These are phyloP conservation scores for Beauveria pseudobassiana DNA, from an alignment of 2,329 filamentous ascomycete genomes.

Conservation along the genomic window DNA sequence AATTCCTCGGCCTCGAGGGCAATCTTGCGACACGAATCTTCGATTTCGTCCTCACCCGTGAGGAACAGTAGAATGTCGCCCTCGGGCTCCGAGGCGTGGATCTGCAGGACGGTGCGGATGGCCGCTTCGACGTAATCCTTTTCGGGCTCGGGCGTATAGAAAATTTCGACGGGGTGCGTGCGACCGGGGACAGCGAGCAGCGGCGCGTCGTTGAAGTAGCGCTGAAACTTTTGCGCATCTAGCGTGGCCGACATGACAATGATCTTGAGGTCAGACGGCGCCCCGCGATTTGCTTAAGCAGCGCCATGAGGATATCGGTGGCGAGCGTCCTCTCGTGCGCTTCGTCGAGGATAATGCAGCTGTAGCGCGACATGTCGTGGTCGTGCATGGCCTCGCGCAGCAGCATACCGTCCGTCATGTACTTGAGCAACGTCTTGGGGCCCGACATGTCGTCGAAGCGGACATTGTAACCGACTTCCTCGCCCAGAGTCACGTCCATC, in stretches of 20 bases:
- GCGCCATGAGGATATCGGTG: conserved; percentile 94
- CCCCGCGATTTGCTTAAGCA: conserved; percentile 81
- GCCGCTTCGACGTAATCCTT: conserved; percentile 95
- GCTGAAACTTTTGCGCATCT: conserved; percentile 96
- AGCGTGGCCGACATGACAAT: conserved; percentile 99
- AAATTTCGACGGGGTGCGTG: conserved; percentile 95
- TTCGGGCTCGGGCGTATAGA: conserved; percentile 94
- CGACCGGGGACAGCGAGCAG: conserved; percentile 89
- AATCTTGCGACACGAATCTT: conserved; percentile 92
- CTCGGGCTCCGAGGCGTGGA: conserved; percentile 85
- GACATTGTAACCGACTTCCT: conserved; percentile 97
- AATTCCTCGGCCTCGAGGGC: conserved; percentile 85
- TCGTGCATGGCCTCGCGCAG: conserved; percentile 95
- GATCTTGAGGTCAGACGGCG: conserved; percentile 85
- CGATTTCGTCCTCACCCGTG: conserved; percentile 97
- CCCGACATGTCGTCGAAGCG: conserved; percentile 95
- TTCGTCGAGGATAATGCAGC: conserved; percentile 96
- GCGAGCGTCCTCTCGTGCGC: conserved; percentile 96
- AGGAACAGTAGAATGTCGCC: conserved; percentile 92
- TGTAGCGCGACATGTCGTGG: conserved; percentile 83
- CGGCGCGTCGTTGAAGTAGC: conserved; percentile 92
- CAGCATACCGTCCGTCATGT: conserved; percentile 99
- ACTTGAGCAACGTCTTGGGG: conserved; percentile 87
- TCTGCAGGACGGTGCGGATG: conserved; percentile 89
- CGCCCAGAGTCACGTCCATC: conserved; percentile 85